phyloP scores from a whole-genome alignment of 2,329 filamentous ascomycete species.

The Penicillium digitatum region DNA sequence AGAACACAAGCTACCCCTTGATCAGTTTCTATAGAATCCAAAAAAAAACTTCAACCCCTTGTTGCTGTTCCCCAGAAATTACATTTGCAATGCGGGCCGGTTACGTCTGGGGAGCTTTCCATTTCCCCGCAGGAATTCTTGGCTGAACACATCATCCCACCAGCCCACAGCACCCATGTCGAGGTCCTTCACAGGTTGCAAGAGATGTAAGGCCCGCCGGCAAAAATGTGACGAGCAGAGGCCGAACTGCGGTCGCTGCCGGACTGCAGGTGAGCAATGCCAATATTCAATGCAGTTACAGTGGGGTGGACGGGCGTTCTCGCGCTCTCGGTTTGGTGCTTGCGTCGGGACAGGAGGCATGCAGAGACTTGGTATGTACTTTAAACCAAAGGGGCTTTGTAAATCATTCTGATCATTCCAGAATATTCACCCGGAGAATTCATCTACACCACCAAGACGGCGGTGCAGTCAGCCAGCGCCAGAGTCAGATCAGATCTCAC shows the following conservation, averaged over 20 bases:
- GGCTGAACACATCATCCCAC: constrained; percentile 7
- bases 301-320: constrained; percentile 43
- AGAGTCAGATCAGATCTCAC: constrained; percentile 19
- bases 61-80: constrained; percentile 4
- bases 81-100: constrained; percentile 15
- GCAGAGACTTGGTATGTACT: constrained; percentile 34
- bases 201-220: constrained; percentile 43
- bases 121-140: constrained; percentile 25
- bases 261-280: constrained; percentile 36
- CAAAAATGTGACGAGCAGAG: constrained; percentile 46
- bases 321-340: constrained; percentile 38
- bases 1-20: not conserved
- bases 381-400: not conserved
- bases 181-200: constrained; percentile 44
- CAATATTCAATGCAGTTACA: constrained; percentile 43
- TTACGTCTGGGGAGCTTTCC: constrained; percentile 8
- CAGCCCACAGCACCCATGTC: constrained; percentile 29
- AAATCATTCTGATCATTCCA: constrained; percentile 8
- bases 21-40: not conserved
- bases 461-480: constrained; percentile 11
- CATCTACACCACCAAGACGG: constrained; percentile 35
- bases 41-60: not conserved
- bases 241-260: constrained; percentile 41
- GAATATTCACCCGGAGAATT: constrained; percentile 41
- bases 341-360: constrained; percentile 35